Evolutionary conservation across 257 asterid species (phyloP).

Genomic region (Eustoma russellianum): DNA sequence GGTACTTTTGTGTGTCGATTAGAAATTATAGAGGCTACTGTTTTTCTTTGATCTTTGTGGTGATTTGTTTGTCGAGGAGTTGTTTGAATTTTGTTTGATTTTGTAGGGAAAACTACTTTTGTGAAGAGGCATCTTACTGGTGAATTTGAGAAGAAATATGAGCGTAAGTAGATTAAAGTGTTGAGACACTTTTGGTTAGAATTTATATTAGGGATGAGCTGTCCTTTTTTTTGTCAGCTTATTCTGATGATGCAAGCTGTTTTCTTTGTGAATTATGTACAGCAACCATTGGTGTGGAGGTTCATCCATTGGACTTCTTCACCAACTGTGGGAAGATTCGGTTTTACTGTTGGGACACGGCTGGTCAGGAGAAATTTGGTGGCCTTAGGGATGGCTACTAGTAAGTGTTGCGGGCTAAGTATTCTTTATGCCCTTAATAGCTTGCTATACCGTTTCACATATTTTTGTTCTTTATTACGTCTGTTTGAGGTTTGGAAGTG

Average conservation of each 20-base stretch:
- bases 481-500: too few relatives aligned
- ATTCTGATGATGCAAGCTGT: background rate
- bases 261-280: constrained; percentile 3
- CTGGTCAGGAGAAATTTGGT: constrained; percentile 89
- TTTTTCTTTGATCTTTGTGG: background rate
- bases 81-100: background rate
- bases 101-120: constrained; percentile 72
- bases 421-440: too few relatives aligned
- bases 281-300: constrained; percentile 94
- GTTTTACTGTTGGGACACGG: constrained; percentile 88
- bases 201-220: background rate
- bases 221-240: background rate
- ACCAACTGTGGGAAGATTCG: constrained; percentile 73
- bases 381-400: constrained; percentile 87
- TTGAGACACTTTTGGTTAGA: background rate
- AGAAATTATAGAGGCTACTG: background rate
- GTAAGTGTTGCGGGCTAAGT: constrained; percentile 28
- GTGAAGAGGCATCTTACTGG: constrained; percentile 92
- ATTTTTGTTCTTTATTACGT: too few relatives aligned
- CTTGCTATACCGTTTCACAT: too few relatives aligned
- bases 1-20: background rate
- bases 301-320: constrained; percentile 73
- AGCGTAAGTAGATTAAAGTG: constrained; percentile 38
- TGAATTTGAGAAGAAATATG: constrained; percentile 91
- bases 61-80: background rate